A percentile compares a stretch with the other conserved stretches of the same genome.
Evolutionary conservation across 1,139 yeast species (phyloP).

Genomic region (Hansenula sp.): DNA sequence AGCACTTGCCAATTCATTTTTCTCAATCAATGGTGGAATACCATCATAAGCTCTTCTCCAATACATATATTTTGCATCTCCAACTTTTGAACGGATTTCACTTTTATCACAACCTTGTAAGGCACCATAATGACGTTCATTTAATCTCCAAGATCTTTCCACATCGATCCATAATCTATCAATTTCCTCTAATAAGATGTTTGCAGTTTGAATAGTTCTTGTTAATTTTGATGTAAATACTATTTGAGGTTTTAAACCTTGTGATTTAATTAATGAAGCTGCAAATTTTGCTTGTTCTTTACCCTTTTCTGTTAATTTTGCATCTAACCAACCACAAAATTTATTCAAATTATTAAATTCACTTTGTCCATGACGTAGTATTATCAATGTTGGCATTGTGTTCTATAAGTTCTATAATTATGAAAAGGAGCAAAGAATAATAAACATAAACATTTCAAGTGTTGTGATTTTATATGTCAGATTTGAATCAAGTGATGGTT

Average conservation of each 20-base stretch:
- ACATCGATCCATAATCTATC: constrained; percentile 89
- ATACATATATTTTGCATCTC: constrained; percentile 57
- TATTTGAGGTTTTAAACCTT: constrained; percentile 43
- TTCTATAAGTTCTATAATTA: no score
- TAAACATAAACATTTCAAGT: no score
- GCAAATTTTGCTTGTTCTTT: constrained; percentile 58
- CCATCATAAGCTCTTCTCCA: constrained; percentile 69
- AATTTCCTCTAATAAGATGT: constrained; percentile 57
- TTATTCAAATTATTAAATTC: constrained; percentile 66
- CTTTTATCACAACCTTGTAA: constrained; percentile 69
- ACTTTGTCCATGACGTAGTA: constrained; percentile 74
- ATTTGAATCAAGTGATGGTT: neutral
- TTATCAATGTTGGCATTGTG: constrained; percentile 35
- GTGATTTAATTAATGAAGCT: constrained; percentile 43
- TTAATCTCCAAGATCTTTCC: constrained; percentile 76
- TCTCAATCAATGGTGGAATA: constrained; percentile 53
- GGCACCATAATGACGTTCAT: constrained; percentile 77
- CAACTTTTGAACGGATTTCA: constrained; percentile 47
- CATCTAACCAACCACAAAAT: constrained; percentile 87
- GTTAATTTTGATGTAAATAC: constrained; percentile 64
- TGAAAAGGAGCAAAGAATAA: no score
- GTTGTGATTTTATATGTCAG: neutral
- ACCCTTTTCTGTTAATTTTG: constrained; percentile 59
- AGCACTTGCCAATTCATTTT: constrained; percentile 23
- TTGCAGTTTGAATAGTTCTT: constrained; percentile 65